Evolutionary conservation across 2,329 filamentous ascomycete species (phyloP), one percentile per base, ranked within the genome.

Genomic region (Leptographium wingfieldii): DNA sequence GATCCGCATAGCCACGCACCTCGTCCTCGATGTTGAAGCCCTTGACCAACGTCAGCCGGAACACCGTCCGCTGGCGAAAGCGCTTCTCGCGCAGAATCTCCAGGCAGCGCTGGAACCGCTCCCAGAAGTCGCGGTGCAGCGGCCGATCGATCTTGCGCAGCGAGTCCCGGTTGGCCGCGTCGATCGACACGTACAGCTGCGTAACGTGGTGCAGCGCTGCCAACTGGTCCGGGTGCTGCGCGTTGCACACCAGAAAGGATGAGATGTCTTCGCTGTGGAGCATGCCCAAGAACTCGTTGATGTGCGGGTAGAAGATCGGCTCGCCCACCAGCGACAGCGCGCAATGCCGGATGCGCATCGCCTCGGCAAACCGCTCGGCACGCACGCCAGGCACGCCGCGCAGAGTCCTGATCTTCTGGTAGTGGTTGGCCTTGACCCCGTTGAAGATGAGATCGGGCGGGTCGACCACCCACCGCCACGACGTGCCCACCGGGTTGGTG

Each of bases 1-100:
- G 83, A 68, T 90, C 85, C 0, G 92, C 92, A 69, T 99, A 97
- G 5, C 92, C 92, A 65, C 86, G 82, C 6, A 86, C 90, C 72
- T 96, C 94, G 66, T 96, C 92, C 29, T 96, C 92, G 64, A 97
- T 84, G 70, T 99, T 97, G 81, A 99, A 97, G 3, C 92, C 92
- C 75, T 97, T 97, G 69, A 97, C 94, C 2, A 99, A 84, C 0
- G 92, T 97, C 3, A 97, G 80, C 1, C 94, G 85, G 78, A 95
- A 97, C 4, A 97, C 94, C 6, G 94, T 97, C 59, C 92, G 86
- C 70, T 96, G 92, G 59, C 85, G 80, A 76, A 89, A 87, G 49
- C 92, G 83, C 73, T 89, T 88, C 71, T 88, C 87, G 19, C 88
- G 83, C 27, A 97, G 76, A 63, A 99, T 96, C 62, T 95, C 90